phyloP scores from a whole-genome alignment of 352 stramenopile species.

The Globisporangium lucens region DNA sequence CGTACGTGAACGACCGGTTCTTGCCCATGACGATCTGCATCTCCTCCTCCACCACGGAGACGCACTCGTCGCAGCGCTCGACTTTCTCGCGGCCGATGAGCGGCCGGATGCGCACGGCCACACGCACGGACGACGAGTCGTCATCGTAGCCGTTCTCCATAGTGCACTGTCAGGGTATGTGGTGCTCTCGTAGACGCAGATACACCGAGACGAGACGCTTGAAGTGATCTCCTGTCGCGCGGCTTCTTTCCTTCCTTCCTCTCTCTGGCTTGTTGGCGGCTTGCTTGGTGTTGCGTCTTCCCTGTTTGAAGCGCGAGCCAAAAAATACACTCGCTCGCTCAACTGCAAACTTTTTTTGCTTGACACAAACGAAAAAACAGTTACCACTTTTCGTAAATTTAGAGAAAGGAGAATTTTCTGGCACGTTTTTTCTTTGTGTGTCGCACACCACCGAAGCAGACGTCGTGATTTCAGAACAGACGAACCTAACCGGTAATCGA shows the following conservation, averaged over 20 bases:
- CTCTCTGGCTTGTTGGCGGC: background rate
- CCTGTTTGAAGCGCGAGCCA: background rate
- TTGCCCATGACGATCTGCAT: constrained; percentile 86
- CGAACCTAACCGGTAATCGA: too few species aligned
- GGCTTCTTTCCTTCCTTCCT: background rate
- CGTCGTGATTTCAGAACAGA: too few species aligned
- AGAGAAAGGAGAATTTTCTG: too few species aligned
- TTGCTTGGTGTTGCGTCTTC: background rate
- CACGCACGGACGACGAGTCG: constrained; percentile 63
- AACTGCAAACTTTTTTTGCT: background rate
- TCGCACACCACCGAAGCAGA: too few species aligned
- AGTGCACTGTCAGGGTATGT: background rate
- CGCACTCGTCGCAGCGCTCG: constrained; percentile 84
- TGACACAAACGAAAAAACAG: background rate
- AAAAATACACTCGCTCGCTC: background rate
- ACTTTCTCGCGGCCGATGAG: constrained; percentile 88
- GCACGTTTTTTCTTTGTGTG: too few species aligned
- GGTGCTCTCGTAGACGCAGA: background rate
- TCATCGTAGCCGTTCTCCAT: constrained; percentile 37
- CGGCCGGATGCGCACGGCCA: constrained; percentile 83
- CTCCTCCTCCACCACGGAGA: constrained; percentile 80
- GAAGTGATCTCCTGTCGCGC: background rate
- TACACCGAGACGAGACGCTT: background rate
- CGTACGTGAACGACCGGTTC: constrained; percentile 89
- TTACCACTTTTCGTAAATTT: too few species aligned